Percentiles rank a stretch among this genome's conserved stretches.
Evolutionary conservation across 768 basidiomycete genomes (phyloP).

Genomic region (Suillus brevipes): DNA sequence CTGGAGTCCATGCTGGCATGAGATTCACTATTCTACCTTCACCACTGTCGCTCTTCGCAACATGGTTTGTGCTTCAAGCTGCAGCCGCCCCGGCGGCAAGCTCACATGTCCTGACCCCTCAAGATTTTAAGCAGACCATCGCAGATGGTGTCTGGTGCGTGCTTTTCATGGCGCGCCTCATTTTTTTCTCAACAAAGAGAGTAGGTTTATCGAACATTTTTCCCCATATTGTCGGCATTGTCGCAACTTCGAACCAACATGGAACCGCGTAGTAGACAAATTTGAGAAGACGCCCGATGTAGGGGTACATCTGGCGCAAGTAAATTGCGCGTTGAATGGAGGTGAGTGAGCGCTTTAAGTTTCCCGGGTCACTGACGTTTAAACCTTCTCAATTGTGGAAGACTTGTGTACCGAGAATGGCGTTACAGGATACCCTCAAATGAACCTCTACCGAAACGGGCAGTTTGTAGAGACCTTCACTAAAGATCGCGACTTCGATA

Average conservation of each 20-base stretch:
- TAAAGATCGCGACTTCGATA: constrained; percentile 51
- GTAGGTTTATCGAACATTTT: constrained; percentile 81
- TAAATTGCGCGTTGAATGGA: constrained; percentile 77
- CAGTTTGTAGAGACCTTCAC: constrained; percentile 56
- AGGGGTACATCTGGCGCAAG: constrained; percentile 69
- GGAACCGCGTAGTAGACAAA: constrained; percentile 65
- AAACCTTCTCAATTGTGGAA: constrained; percentile 28
- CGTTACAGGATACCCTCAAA: constrained; percentile 71
- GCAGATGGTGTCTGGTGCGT: constrained; percentile 60
- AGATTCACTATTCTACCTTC: constrained; percentile 6
- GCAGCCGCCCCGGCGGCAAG: constrained; percentile 37
- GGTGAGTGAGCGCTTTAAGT: constrained; percentile 46
- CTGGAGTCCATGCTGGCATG: constrained; percentile 15
- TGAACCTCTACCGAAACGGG: constrained; percentile 74
- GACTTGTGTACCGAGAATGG: constrained; percentile 78
- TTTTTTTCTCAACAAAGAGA: background rate
- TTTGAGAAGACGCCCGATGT: constrained; percentile 41
- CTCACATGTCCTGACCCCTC: constrained; percentile 49
- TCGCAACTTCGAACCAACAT: constrained; percentile 75
- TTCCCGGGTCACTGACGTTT: background rate
- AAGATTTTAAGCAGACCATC: constrained; percentile 55
- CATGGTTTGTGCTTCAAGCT: constrained; percentile 30
- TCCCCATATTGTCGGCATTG: constrained; percentile 88
- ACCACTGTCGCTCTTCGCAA: constrained; percentile 32
- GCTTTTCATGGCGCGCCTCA: background rate